Percentiles rank a stretch among this genome's conserved stretches.
Conservation (phyloP, 2,329 filamentous ascomycete species). For the Aspergillus sp. region DNA sequence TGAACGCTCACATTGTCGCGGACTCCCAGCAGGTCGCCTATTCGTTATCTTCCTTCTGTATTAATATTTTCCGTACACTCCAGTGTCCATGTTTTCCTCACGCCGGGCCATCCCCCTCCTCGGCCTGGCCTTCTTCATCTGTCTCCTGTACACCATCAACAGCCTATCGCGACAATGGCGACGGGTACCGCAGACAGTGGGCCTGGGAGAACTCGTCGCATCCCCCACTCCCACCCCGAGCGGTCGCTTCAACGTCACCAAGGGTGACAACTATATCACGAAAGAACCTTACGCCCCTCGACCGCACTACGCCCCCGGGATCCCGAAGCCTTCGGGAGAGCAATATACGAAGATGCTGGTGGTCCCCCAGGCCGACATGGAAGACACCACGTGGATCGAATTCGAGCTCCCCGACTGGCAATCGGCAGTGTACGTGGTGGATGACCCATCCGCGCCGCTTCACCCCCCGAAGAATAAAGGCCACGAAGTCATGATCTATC, state of each 20-base stretch:
- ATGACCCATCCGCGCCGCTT: constrained; percentile 50
- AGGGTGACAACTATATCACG: constrained; percentile 4
- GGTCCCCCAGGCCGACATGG: constrained; percentile 51
- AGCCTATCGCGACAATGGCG: constrained; percentile 34
- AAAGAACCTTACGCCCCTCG: constrained; percentile 28
- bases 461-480: constrained; percentile 60
- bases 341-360: constrained; percentile 57
- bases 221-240: constrained; percentile 12
- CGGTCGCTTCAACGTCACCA: constrained; percentile 17
- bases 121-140: constrained; percentile 31
- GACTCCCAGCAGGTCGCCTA: constrained; percentile 6
- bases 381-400: constrained; percentile 57
- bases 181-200: constrained; percentile 34
- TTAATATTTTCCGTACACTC: constrained; percentile 8
- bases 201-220: constrained; percentile 34
- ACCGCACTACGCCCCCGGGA: constrained; percentile 33
- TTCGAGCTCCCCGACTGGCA: constrained; percentile 50
- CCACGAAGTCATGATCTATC: constrained; percentile 62
- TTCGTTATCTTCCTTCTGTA: constrained; percentile 1
- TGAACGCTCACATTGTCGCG: background rate
- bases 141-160: constrained; percentile 29
- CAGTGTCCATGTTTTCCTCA: constrained; percentile 32
- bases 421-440: constrained; percentile 52
- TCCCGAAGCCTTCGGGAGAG: constrained; percentile 44
- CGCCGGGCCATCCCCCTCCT: constrained; percentile 31